Percentiles rank a stretch among this genome's conserved stretches.
These are phyloP conservation scores for Populus nigra DNA, from an alignment of 345 rosid genomes.

Conservation along the genomic window DNA sequence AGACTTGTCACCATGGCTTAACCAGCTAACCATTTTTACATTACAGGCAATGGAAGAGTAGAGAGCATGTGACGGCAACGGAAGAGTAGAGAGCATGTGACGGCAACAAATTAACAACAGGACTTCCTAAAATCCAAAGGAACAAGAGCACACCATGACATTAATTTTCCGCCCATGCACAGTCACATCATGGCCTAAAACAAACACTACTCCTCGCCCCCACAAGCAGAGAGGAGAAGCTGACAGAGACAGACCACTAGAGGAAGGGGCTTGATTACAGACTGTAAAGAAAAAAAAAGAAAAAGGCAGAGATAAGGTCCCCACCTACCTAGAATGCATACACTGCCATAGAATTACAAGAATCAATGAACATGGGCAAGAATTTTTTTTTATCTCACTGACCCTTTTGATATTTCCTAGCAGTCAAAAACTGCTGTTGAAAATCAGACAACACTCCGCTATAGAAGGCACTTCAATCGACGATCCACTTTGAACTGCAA, in stretches of 20 bases:
- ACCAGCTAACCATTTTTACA: too few species aligned
- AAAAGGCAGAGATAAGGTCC: conserved; percentile 13
- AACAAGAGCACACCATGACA: not conserved
- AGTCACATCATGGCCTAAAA: not conserved
- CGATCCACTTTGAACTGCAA: not conserved
- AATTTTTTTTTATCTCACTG: not conserved
- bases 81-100: too few species aligned
- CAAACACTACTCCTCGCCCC: not conserved
- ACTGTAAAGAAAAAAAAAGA: conserved; percentile 20
- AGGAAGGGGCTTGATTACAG: conserved; percentile 22
- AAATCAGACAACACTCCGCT: conserved; percentile 22
- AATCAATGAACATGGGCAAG: conserved; percentile 7
- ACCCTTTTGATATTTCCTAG: not conserved
- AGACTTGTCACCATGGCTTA: too few species aligned
- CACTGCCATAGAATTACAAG: conserved; percentile 19
- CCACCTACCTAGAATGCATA: conserved; percentile 18
- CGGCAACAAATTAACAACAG: too few species aligned
- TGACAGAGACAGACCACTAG: not conserved
- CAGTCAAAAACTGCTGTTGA: conserved; percentile 27
- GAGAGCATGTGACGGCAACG: too few species aligned
- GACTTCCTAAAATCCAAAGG: too few species aligned
- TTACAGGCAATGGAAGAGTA: too few species aligned
- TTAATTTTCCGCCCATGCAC: not conserved
- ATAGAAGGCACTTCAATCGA: not conserved
- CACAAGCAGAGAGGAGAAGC: not conserved